phyloP scores from a whole-genome alignment of 2,329 filamentous ascomycete species.

The Colletotrichum nymphaeae region DNA sequence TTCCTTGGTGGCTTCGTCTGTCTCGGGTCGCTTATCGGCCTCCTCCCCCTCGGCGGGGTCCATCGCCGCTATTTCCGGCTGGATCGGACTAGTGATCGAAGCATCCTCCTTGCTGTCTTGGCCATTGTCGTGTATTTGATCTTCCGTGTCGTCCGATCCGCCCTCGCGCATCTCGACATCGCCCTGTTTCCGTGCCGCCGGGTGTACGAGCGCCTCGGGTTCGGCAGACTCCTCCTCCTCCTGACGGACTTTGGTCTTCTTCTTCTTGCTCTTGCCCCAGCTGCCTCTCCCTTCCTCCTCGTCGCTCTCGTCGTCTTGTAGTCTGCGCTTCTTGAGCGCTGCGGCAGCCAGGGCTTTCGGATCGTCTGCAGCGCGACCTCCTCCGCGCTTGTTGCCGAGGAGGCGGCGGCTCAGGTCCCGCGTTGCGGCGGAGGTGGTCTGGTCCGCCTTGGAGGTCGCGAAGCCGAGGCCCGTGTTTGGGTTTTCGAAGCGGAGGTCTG shows the following conservation, averaged over 20 bases:
- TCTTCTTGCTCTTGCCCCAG: conserved; percentile 51
- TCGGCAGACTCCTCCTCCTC: not conserved
- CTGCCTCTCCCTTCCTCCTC: conserved; percentile 49
- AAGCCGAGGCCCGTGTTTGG: conserved; percentile 57
- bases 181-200: not conserved
- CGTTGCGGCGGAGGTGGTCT: conserved; percentile 40
- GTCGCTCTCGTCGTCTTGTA: conserved; percentile 43
- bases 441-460: conserved; percentile 40
- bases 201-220: conserved; percentile 1
- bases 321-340: conserved; percentile 27
- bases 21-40: not conserved
- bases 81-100: not conserved
- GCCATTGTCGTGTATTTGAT: not conserved
- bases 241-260: conserved; percentile 39
- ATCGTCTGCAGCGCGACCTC: conserved; percentile 6
- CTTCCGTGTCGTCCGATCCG: not conserved
- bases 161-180: conserved; percentile 6
- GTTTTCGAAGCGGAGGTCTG: conserved; percentile 34
- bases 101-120: not conserved
- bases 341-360: conserved; percentile 30
- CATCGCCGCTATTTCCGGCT: not conserved
- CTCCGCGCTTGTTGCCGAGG: conserved; percentile 38
- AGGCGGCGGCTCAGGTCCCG: conserved; percentile 46
- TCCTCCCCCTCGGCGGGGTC: not conserved
- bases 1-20: conserved; percentile 40